Evolutionary conservation across 805 yeast genomes (phyloP).

Genomic region (Teunomyces pallodes): DNA sequence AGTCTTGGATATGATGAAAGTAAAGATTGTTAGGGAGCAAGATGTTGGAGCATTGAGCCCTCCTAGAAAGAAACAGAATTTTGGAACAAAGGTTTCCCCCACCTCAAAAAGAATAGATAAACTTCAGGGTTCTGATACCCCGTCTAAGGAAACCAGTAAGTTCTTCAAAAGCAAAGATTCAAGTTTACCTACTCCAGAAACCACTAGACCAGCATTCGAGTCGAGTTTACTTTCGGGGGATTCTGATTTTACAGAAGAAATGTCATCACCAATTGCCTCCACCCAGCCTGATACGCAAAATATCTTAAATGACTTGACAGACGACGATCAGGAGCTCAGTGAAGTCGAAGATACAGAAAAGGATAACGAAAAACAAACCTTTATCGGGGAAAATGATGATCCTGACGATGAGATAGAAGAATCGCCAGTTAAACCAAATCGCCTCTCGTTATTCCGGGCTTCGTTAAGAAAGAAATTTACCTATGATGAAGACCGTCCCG

Average conservation of each 20-base stretch:
- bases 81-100: conserved; percentile 8
- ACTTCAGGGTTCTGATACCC: conserved; percentile 5
- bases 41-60: neutral
- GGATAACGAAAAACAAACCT: neutral
- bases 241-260: conserved; percentile 32
- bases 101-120: conserved; percentile 10
- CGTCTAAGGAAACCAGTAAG: conserved; percentile 8
- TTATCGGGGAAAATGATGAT: conserved; percentile 14
- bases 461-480: conserved; percentile 21
- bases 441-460: conserved; percentile 9
- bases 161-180: conserved; percentile 8
- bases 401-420: conserved; percentile 40
- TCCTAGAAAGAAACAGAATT: neutral
- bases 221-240: conserved; percentile 22
- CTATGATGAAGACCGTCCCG: conserved; percentile 12
- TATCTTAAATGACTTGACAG: conserved; percentile 15
- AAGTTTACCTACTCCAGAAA: conserved; percentile 2
- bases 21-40: neutral
- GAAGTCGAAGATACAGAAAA: conserved; percentile 2
- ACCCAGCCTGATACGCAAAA: conserved; percentile 5
- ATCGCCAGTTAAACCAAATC: conserved; percentile 31
- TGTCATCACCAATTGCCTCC: conserved; percentile 23
- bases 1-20: conserved; percentile 4
- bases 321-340: conserved; percentile 11
- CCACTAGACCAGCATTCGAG: conserved; percentile 10